Base-by-base conservation (phyloP, 2,329 filamentous ascomycete species). In the Penicillium sp. region DNA sequence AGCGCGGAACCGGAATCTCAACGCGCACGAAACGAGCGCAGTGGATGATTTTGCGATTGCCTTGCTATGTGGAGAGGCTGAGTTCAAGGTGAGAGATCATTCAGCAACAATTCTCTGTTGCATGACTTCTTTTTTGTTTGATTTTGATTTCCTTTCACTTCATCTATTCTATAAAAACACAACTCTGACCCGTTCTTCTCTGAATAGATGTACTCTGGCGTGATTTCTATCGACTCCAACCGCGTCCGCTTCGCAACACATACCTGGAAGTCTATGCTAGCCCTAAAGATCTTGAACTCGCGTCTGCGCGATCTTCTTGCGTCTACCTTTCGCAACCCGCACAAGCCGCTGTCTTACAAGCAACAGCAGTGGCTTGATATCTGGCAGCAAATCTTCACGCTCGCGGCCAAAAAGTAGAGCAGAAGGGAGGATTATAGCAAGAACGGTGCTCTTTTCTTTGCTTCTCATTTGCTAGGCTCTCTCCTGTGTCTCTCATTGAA, bases 261-360 rank as follows among this genome's bases (percentile, higher is more conserved):
- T 4, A 91, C 96, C 73, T 98, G 94, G 93, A 96, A 93, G 78
- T 89, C 89, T 0, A 89, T 95, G 83, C 85, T 97, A 38, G 93
- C 90, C n/a, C 80, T 99, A 71, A 97, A 97, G 78, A 86, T 88
- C 6, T 80, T 98, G 56, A 86, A 92, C 22, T 81, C 83, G 1
- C 85, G 90, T 28, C 81, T 97, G 19, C 87, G 89, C 65, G 92
- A 96, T 66, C 85, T 96, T 43, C 81, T 96, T 51, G 86, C 86
- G 0, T 83, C 85, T 33, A 84, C 86, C 25, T 93, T 96, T 79
- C 74, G 74, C 19, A 75, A 74, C 38, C 80, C 80, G 13, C 76
- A 77, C 37, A 76, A 71, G 45, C 66, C 68, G 19, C 65, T 81
- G 10, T 74, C 89, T 0, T 80, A 84, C 26, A 87, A 90, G 71